These are phyloP conservation scores for Verticillium dahliae DNA, from an alignment of 2,329 filamentous ascomycete species.

Conservation along the genomic window DNA sequence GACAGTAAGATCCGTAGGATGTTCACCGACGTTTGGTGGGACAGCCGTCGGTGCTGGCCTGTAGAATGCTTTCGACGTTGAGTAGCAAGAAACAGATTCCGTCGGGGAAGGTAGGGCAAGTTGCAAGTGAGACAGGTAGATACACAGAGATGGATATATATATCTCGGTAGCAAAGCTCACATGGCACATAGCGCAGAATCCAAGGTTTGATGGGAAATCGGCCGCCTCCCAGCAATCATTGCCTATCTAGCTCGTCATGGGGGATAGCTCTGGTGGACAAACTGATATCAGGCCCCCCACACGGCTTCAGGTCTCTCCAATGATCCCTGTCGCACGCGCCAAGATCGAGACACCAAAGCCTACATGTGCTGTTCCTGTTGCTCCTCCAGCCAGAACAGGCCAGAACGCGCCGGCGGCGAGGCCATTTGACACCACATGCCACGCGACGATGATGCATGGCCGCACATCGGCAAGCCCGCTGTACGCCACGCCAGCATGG, in stretches of 20 bases:
- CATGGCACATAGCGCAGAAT: no score
- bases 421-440: neutral
- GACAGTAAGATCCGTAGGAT: no score
- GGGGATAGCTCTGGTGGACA: neutral
- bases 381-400: neutral
- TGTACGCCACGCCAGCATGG: conserved; percentile 29
- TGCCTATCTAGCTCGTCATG: neutral
- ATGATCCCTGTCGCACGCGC: neutral
- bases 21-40: no score
- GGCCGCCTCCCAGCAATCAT: neutral
- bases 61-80: no score
- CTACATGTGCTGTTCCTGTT: neutral
- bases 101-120: no score
- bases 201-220: neutral
- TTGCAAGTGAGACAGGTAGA: no score
- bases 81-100: no score
- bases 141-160: no score
- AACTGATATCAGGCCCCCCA: neutral
- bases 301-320: neutral
- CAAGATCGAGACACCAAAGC: neutral
- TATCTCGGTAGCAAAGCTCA: no score
- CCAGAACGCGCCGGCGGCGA: neutral
- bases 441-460: neutral
- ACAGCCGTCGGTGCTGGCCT: no score
- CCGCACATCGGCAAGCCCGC: neutral